phyloP scores from a whole-genome alignment of 2,329 filamentous ascomycete species.

The Diatrype stigma region DNA sequence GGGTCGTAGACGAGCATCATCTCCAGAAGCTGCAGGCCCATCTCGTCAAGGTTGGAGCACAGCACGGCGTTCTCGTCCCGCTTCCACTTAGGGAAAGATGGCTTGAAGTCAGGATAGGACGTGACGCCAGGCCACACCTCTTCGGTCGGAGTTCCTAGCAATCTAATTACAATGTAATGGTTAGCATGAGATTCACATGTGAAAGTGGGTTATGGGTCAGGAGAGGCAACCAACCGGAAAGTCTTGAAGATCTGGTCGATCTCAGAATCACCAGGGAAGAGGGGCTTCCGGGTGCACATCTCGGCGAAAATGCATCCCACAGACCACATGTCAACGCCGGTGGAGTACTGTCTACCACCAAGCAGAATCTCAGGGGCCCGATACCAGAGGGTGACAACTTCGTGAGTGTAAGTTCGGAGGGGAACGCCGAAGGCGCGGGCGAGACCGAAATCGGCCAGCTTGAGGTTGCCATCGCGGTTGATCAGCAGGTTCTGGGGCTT shows the following conservation, averaged over 20 bases:
- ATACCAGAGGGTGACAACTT: constrained; percentile 94
- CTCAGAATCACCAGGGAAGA: constrained; percentile 89
- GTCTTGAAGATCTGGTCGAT: constrained; percentile 95
- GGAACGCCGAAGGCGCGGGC: constrained; percentile 89
- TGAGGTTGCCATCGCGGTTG: constrained; percentile 80
- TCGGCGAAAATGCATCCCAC: constrained; percentile 93
- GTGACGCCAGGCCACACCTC: constrained; percentile 84
- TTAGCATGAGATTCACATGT: constrained; percentile 9
- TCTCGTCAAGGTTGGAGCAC: constrained; percentile 68
- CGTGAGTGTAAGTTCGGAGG: constrained; percentile 86
- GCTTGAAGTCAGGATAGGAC: constrained; percentile 91
- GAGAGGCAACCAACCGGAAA: constrained; percentile 63
- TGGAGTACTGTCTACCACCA: constrained; percentile 87
- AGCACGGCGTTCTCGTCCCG: constrained; percentile 63
- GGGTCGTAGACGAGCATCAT: constrained; percentile 82
- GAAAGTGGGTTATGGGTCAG: not conserved
- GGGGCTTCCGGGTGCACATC: constrained; percentile 90
- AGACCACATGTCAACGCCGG: constrained; percentile 94
- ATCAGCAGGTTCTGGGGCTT: constrained; percentile 92
- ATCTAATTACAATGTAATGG: constrained; percentile 34
- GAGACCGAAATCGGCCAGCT: constrained; percentile 85
- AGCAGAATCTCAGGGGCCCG: constrained; percentile 86
- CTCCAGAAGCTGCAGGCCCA: constrained; percentile 64
- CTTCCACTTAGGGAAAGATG: constrained; percentile 87
- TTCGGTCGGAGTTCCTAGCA: constrained; percentile 81